A percentile compares a stretch with the other conserved stretches of the same genome.
Conservation (phyloP, 768 basidiomycete genomes). For the Termitomyces sp. region DNA sequence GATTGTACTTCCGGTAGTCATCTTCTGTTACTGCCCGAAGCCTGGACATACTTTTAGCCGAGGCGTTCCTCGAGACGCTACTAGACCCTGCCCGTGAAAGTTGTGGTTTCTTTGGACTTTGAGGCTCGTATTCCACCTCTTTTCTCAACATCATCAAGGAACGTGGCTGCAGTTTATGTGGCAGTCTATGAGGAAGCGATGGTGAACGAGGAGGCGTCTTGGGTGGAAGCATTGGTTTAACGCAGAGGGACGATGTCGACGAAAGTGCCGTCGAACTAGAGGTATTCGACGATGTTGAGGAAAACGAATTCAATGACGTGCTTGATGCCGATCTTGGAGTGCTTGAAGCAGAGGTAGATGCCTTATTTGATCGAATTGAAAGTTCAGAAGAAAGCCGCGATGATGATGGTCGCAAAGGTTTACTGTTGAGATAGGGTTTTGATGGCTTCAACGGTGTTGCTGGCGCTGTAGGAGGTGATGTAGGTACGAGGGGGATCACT, state of each 20-base stretch:
- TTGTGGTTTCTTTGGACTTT: constrained; percentile 56
- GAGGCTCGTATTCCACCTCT: constrained; percentile 70
- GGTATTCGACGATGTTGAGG: constrained; percentile 34
- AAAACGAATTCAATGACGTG: constrained; percentile 34
- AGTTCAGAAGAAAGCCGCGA: constrained; percentile 35
- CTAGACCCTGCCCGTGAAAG: constrained; percentile 13
- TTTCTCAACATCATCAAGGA: constrained; percentile 60
- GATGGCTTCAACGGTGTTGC: constrained; percentile 35
- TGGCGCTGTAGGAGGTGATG: constrained; percentile 29
- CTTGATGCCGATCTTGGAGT: constrained; percentile 37
- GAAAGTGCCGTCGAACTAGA: constrained; percentile 35
- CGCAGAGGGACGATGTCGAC: constrained; percentile 36
- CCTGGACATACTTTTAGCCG: constrained; percentile 14
- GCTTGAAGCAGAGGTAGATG: constrained; percentile 17
- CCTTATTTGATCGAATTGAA: constrained; percentile 13
- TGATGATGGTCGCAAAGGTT: constrained; percentile 31
- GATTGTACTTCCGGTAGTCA: constrained; percentile 9
- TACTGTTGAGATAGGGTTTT: constrained; percentile 30
- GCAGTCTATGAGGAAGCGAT: constrained; percentile 18
- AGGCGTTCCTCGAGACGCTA: constrained; percentile 10
- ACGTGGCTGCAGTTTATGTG: constrained; percentile 31
- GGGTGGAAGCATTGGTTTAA: constrained; percentile 25
- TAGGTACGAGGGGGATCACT: constrained; percentile 11
- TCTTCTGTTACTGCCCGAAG: constrained; percentile 14
- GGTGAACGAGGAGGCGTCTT: constrained; percentile 22